phyloP scores from a whole-genome alignment of 768 basidiomycete species.

The Trametes cingulata region DNA sequence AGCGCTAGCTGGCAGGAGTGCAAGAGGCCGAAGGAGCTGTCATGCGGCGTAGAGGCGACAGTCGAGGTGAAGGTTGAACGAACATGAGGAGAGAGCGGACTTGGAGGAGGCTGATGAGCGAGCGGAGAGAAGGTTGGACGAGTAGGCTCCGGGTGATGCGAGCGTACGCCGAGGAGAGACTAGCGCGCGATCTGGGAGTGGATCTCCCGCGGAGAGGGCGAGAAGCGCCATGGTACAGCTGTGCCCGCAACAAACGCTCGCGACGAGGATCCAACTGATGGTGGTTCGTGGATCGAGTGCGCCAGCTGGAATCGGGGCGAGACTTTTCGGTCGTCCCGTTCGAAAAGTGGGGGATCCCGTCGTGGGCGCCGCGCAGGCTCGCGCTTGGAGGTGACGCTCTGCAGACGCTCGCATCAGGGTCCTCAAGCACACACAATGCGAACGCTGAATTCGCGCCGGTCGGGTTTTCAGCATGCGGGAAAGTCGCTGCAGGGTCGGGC shows the following conservation, averaged over 20 bases:
- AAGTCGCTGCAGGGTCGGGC: not conserved
- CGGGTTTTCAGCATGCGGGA: not conserved
- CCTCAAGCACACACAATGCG: conserved; percentile 16
- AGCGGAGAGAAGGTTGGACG: conserved; percentile 7
- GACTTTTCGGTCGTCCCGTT: conserved; percentile 7
- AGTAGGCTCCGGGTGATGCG: conserved; percentile 8
- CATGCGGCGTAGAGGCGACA: not conserved
- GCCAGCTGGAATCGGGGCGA: conserved; percentile 3
- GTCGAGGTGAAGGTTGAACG: not conserved
- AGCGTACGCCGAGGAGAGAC: not conserved
- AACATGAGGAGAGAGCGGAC: conserved; percentile 2
- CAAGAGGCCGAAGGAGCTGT: not conserved
- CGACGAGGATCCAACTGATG: conserved; percentile 15
- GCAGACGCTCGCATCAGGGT: conserved; percentile 3
- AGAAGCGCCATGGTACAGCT: conserved; percentile 1
- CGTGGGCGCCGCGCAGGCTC: not conserved
- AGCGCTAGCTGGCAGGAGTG: not conserved
- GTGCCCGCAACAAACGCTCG: conserved; percentile 1
- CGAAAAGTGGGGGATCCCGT: not conserved
- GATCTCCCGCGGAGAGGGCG: not conserved
- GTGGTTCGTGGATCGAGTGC: not conserved
- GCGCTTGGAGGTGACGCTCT: conserved; percentile 1
- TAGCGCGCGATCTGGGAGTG: not conserved
- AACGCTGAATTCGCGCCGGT: not conserved
- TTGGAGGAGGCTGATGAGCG: conserved; percentile 6